phyloP scores from a whole-genome alignment of 192 early-diverging fungal species.

The Coemansia reversa region DNA sequence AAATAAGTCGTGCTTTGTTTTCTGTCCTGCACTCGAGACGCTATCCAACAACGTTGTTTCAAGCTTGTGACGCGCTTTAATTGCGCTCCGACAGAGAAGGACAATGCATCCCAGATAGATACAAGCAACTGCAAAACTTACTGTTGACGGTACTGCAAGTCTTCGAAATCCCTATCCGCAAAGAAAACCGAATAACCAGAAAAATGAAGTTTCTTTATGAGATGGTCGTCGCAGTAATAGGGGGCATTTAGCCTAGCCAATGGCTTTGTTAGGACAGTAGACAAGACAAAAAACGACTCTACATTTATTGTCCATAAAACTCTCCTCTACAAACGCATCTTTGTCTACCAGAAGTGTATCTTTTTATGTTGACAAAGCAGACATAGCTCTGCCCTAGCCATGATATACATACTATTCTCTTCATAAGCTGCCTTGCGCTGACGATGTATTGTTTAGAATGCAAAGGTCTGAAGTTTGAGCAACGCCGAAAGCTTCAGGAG shows the following conservation, averaged over 20 bases:
- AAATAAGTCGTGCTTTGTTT: background rate
- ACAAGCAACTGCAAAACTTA: constrained; percentile 17
- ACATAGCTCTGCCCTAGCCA: background rate
- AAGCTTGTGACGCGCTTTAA: background rate
- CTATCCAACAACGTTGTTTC: background rate
- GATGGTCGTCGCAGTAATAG: background rate
- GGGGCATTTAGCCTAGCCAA: background rate
- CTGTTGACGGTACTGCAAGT: constrained; percentile 35
- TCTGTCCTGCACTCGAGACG: background rate
- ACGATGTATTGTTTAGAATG: background rate
- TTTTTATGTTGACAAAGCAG: too few species aligned
- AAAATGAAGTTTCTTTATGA: background rate
- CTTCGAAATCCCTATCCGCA: constrained; percentile 30
- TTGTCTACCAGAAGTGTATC: background rate
- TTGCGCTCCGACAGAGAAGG: constrained; percentile 12
- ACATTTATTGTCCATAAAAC: background rate
- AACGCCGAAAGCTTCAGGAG: background rate
- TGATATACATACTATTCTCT: constrained; percentile 9
- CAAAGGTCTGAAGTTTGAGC: background rate
- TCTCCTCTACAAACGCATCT: background rate
- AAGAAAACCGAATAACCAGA: background rate
- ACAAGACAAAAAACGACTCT: background rate
- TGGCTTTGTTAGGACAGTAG: background rate
- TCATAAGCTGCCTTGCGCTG: background rate
- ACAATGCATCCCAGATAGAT: constrained; percentile 29